Percentiles rank a stretch among this genome's conserved stretches.
Conservation (phyloP, 2,329 filamentous ascomycete species). For the Fusarium sororula region DNA sequence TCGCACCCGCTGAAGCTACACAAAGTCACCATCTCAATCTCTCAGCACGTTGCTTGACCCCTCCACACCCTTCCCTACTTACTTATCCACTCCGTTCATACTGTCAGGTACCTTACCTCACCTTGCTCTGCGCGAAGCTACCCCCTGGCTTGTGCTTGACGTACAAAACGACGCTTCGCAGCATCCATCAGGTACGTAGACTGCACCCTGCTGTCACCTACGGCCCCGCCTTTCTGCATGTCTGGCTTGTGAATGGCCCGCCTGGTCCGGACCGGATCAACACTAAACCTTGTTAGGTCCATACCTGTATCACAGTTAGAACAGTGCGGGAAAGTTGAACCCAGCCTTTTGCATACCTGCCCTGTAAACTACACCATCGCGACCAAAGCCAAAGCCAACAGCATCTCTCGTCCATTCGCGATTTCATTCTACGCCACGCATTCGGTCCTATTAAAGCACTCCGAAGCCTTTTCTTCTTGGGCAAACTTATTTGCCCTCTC, state of each 20-base stretch:
- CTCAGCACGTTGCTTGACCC: background rate
- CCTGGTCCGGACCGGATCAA: constrained; percentile 49
- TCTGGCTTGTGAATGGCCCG: constrained; percentile 43
- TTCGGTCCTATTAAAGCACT: constrained; percentile 13
- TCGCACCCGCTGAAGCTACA: constrained; percentile 3
- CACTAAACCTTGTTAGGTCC: constrained; percentile 50
- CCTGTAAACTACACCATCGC: constrained; percentile 28
- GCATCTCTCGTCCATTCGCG: constrained; percentile 33
- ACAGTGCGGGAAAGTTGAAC: constrained; percentile 55
- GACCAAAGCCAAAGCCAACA: constrained; percentile 39
- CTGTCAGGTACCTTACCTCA: constrained; percentile 13
- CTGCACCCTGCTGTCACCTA: constrained; percentile 6
- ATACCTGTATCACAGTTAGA: constrained; percentile 36
- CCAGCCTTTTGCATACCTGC: constrained; percentile 46
- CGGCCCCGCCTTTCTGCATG: constrained; percentile 23
- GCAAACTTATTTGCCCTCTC: constrained; percentile 31
- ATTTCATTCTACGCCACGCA: constrained; percentile 23
- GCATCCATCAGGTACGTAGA: constrained; percentile 25
- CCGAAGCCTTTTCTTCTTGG: constrained; percentile 7
- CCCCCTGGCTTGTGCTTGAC: constrained; percentile 23
- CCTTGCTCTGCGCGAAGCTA: background rate
- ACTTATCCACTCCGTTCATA: background rate
- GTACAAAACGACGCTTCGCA: constrained; percentile 24
- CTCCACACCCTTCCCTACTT: constrained; percentile 6
- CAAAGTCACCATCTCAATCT: constrained; percentile 3